Evolutionary conservation across 2,329 filamentous ascomycete species (phyloP).

Genomic region (Pseudogymnoascus sp.): DNA sequence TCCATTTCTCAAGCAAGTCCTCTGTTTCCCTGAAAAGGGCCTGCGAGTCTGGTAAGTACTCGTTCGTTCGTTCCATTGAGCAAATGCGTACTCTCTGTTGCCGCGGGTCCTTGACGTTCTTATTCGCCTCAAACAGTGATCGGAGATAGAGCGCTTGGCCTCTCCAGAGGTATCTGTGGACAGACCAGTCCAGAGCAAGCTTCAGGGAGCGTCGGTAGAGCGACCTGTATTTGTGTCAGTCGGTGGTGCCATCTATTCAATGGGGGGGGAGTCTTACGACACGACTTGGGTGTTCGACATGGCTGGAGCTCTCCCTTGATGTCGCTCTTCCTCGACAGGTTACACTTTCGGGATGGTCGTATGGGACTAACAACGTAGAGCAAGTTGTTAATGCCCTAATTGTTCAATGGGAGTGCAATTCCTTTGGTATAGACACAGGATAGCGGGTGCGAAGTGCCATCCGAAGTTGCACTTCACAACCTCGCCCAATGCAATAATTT

Average conservation of each 20-base stretch:
- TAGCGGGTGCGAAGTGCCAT: neutral
- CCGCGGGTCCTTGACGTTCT: slow-evolving; percentile 71
- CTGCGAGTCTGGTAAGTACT: slow-evolving; percentile 37
- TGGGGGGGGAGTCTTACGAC: slow-evolving; percentile 19
- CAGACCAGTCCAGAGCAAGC: slow-evolving; percentile 89
- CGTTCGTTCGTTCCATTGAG: slow-evolving; percentile 1
- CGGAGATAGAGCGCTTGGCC: slow-evolving; percentile 95
- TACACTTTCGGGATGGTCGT: neutral
- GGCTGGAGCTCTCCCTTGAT: slow-evolving; percentile 5
- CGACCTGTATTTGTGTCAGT: slow-evolving; percentile 37
- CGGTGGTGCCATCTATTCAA: neutral
- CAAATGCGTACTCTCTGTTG: slow-evolving; percentile 64
- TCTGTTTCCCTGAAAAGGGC: slow-evolving; percentile 81
- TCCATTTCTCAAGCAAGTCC: slow-evolving; percentile 83
- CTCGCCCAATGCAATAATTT: neutral
- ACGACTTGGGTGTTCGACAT: slow-evolving; percentile 31
- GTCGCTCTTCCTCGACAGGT: slow-evolving; percentile 2
- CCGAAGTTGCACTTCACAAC: neutral
- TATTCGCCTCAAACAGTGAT: slow-evolving; percentile 90
- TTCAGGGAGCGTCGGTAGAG: slow-evolving; percentile 92
- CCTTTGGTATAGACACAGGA: neutral
- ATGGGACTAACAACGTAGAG: neutral
- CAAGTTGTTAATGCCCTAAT: neutral
- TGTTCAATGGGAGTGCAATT: slow-evolving; percentile 4
- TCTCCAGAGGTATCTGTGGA: slow-evolving; percentile 87